Percentiles rank a stretch among this genome's conserved stretches.
Conservation (phyloP, 2,329 filamentous ascomycete genomes). For the Septoria petroselini region DNA sequence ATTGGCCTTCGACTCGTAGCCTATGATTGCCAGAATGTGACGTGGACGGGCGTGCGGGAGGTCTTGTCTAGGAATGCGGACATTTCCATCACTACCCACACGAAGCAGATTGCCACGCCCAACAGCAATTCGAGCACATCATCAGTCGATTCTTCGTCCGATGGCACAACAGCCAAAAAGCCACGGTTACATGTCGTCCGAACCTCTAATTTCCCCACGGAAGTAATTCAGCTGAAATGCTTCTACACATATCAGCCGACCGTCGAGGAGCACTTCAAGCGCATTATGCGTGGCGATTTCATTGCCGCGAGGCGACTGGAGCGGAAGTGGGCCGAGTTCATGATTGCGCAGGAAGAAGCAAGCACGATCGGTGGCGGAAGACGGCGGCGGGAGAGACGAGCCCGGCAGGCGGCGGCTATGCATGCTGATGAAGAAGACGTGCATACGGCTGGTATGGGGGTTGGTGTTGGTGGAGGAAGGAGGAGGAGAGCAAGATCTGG, state of each 20-base stretch:
- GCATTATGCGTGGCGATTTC: conserved; percentile 74
- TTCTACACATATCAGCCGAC: conserved; percentile 96
- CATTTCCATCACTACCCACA: conserved; percentile 52
- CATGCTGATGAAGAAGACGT: conserved; percentile 77
- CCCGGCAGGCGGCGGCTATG: conserved; percentile 74
- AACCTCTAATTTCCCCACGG: conserved; percentile 61
- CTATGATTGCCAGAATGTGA: conserved; percentile 89
- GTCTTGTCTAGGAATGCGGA: conserved; percentile 82
- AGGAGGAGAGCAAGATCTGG: conserved; percentile 49
- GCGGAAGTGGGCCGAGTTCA: conserved; percentile 88
- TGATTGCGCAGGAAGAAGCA: conserved; percentile 86
- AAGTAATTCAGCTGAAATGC: conserved; percentile 84
- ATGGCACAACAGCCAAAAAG: conserved; percentile 22
- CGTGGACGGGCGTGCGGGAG: conserved; percentile 87
- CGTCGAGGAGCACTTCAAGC: conserved; percentile 87
- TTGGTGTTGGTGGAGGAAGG: conserved; percentile 41
- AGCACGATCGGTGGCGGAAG: conserved; percentile 64
- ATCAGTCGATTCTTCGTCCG: conserved; percentile 9
- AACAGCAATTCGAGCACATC: conserved; percentile 26
- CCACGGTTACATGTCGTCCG: conserved; percentile 33
- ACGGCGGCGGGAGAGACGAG: conserved; percentile 69
- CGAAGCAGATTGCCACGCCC: conserved; percentile 23
- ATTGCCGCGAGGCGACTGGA: conserved; percentile 73
- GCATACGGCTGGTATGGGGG: conserved; percentile 15
- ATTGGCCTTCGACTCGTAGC: conserved; percentile 73